Evolutionary conservation across 306 rosid genomes (phyloP), one percentile per base, ranked within the genome.

Genomic region (Cyamopsis tetragonoloba): DNA sequence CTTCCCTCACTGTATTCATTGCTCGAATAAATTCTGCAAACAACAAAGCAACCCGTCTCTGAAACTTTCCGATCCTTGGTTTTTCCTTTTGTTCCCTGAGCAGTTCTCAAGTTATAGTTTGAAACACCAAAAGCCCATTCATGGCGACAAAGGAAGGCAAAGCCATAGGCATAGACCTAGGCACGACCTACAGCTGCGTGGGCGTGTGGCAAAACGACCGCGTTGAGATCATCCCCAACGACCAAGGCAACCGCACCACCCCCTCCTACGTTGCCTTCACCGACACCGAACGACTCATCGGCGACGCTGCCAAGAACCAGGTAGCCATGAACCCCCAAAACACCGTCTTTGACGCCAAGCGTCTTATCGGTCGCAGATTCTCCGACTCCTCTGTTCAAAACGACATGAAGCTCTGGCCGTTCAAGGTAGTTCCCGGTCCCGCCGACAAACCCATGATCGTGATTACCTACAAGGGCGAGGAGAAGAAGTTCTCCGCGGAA

Each of bases 191-290:
- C 81, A 88, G 95, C 80, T 91, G 96, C 58, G 92, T 91, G 0
- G 96, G 96, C 0, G 91, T 71, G 11, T 91, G 96, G 98, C 83
- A 56, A 24, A 78, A 85, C 84, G 92, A 91, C 73, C 89, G 96
- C 1, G 97, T 88, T 0, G 96, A 91, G 79, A 91, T 91, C 74
- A 83, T 91, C 8, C 82, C 97, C 4, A 88, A 91, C 28, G 96
- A 91, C 31, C 96, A 91, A 74, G 98, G 98, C 10, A 91, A 91
- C 77, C 81, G 90, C 0, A 91, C 98, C 8, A 88, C 98, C 1
- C 98, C 96, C 0, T 91, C 96, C 41, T 91, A 85, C 46, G 96
- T 91, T 3, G 98, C 96, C 0, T 91, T 91, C 87, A 88, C 96
- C 11, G 97, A 88, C 58, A 88, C 95, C 2, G 97, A 88, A 73